Evolutionary conservation across 306 rosid species (phyloP).

Genomic region (Abrus precatorius): DNA sequence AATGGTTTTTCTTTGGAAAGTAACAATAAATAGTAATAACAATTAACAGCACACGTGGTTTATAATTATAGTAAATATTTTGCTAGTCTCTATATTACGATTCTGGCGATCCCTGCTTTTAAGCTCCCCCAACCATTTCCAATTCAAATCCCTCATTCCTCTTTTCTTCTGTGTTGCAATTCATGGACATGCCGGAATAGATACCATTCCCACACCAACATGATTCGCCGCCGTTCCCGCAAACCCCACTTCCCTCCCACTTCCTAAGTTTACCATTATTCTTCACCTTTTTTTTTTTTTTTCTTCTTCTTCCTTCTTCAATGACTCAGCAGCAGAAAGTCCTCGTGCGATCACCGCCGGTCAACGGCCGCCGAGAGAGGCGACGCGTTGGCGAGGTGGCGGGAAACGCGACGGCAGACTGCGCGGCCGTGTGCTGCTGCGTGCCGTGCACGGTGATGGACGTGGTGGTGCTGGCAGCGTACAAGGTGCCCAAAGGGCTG

Average conservation of each 20-base stretch:
- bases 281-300: not conserved
- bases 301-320: too few relatives aligned
- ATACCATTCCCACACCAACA: not conserved
- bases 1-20: too few relatives aligned
- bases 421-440: constrained; percentile 83
- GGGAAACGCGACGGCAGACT: constrained; percentile 78
- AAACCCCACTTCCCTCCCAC: not conserved
- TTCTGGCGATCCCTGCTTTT: constrained; percentile 25
- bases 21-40: constrained; percentile 22
- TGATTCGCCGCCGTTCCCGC: constrained; percentile 39
- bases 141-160: not conserved
- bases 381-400: constrained; percentile 62
- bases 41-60: not conserved
- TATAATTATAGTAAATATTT: not conserved
- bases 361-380: not conserved
- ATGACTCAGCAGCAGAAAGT: constrained; percentile 49
- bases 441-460: constrained; percentile 74
- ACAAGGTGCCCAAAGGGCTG: constrained; percentile 70
- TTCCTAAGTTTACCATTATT: not conserved
- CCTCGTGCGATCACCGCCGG: constrained; percentile 41
- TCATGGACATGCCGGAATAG: not conserved
- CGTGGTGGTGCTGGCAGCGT: constrained; percentile 58
- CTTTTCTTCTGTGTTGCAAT: not conserved
- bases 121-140: constrained; percentile 38
- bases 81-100: not conserved